Evolutionary conservation across 371 early-diverging fungal genomes (phyloP), one percentile per base, ranked within the genome.

Genomic region (Apophysomyces elegans): DNA sequence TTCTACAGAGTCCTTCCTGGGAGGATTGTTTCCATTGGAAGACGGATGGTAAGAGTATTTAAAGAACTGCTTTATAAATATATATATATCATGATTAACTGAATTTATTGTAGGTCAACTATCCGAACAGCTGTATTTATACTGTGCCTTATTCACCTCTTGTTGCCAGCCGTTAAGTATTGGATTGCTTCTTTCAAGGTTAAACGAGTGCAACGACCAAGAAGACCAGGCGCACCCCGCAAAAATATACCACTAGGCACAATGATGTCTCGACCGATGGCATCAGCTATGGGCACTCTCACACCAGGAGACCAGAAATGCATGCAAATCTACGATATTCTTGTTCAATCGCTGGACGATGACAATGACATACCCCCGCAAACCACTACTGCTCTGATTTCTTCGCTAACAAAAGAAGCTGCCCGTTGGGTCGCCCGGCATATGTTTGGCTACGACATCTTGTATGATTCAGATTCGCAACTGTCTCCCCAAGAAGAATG

Each of bases 381-480:
- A 26, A 44, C 7, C 18, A 54, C 56, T 26, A 26, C 45, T 16
- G 61, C 50, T 1, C 46, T 50, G 9, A 11, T 21, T 9, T 9
- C 18, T 21, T 16, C 47, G n/a, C 60, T 72, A 5, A 11, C 35
- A 6, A 69, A 70, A 54, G 79, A 81, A 67, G 6, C 43, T 2
- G 9, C 63, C 8, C 79, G 72, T 9, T 67, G 75, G 3, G 44
- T 73, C 13, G 47, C 64, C 26, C 82, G 77, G 12, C 82, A 77
- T 59, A 43, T 46, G 3, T 62, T 79, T 18, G 79, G 78, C 32
- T 76, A 77, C 16, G 79, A 82, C 6, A 70, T 81, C 18, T 56
- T 72, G 11, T 75, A 72, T 35, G 66, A 65, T n/a, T 56, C 66
- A 43, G 68, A 72, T 13, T 45, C 61, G 8, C 69, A 37, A 62